Conservation (phyloP, 257 asterid genomes). For the Solanum etuberosum region DNA sequence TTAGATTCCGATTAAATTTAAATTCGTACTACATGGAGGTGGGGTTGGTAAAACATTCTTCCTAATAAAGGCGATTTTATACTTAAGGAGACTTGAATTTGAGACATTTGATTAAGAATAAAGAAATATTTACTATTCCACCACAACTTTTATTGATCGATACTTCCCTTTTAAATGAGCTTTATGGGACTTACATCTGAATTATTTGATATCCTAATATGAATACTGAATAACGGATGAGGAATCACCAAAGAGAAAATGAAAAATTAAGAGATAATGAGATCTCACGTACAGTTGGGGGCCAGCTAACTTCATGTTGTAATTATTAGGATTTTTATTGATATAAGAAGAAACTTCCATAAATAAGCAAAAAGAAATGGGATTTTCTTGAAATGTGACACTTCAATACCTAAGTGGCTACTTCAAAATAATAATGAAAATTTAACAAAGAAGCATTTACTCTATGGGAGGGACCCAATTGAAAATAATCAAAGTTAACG, state of each 20-base stretch:
- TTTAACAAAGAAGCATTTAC: not conserved
- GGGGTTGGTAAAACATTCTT: too few relatives aligned
- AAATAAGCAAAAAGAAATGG: not conserved
- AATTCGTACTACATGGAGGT: too few relatives aligned
- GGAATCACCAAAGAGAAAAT: accelerated
- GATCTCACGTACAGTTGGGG: not conserved
- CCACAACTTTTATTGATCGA: accelerated
- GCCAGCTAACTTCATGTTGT: not conserved
- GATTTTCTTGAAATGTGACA: not conserved
- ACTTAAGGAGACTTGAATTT: too few relatives aligned
- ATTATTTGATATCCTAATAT: accelerated
- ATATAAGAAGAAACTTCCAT: not conserved
- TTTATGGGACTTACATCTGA: too few relatives aligned
- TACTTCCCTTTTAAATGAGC: too few relatives aligned
- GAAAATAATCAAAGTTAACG: not conserved
- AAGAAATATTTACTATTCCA: too few relatives aligned
- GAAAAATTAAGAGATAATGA: not conserved
- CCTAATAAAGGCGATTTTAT: too few relatives aligned
- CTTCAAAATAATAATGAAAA: not conserved
- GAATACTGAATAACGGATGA: too few relatives aligned
- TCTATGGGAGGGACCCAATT: not conserved
- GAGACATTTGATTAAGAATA: accelerated
- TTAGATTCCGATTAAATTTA: accelerated
- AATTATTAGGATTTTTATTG: not conserved
- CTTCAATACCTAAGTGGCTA: not conserved